These are phyloP conservation scores for Leavenworthia alabamica DNA, from an alignment of 345 rosid species.

Conservation along the genomic window DNA sequence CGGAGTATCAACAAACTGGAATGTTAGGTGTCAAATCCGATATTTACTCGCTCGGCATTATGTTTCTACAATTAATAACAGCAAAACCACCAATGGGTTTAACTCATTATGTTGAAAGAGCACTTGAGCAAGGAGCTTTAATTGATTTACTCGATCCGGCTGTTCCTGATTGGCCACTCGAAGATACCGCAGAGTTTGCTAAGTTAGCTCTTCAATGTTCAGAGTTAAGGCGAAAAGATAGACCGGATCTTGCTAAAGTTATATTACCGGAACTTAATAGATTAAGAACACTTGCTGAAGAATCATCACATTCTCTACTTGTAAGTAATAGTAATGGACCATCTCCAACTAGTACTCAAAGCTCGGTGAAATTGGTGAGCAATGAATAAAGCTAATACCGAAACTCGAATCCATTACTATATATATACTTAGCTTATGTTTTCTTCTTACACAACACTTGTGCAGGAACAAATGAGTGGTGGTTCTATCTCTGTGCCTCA, in stretches of 20 bases:
- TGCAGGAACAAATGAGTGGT: too few species aligned
- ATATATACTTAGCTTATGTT: too few species aligned
- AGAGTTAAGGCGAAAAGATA: slow-evolving; percentile 72
- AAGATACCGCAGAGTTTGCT: slow-evolving; percentile 59
- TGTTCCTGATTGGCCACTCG: slow-evolving; percentile 64
- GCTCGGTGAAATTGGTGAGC: too few species aligned
- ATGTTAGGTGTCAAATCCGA: slow-evolving; percentile 88
- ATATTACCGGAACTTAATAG: slow-evolving; percentile 61
- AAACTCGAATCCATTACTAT: too few species aligned
- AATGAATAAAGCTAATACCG: too few species aligned
- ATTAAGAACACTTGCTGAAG: slow-evolving; percentile 65
- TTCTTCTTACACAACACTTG: too few species aligned
- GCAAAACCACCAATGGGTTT: slow-evolving; percentile 84
- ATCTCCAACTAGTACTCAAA: too few species aligned
- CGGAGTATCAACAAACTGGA: slow-evolving; percentile 92
- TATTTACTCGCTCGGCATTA: slow-evolving; percentile 74
- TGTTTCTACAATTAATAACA: slow-evolving; percentile 65
- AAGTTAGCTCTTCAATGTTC: slow-evolving; percentile 56
- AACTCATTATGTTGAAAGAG: slow-evolving; percentile 64
- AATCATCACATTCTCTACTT: too few species aligned
- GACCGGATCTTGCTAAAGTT: too few species aligned
- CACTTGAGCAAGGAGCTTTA: slow-evolving; percentile 61
- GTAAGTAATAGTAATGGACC: too few species aligned
- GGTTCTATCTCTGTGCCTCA: too few species aligned
- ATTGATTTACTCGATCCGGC: slow-evolving; percentile 57